A percentile compares a stretch with the other conserved stretches of the same genome.
These are phyloP conservation scores for bread wheat (Triticum aestivum) DNA, from an alignment of 176 grass and related monocot genomes.

Conservation along the genomic window IWGSC_CS_RefSeq_v2.1 NC_057799.1:162963388-162963887, in stretches of 20 bases:
- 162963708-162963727: neutral
- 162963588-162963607: neutral
- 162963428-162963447: neutral
- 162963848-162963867: neutral
- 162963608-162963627: neutral
- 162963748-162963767: neutral
- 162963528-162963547: neutral
- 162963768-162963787: neutral
- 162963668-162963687: neutral
- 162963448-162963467: neutral
- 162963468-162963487: neutral
- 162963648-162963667: neutral
- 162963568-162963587: neutral
- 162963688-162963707: neutral
- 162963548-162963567: slow-evolving; percentile 4
- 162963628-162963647: neutral
- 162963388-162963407: slow-evolving; percentile 1
- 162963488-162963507: neutral
- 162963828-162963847: neutral
- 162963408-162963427: neutral
- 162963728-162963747: neutral
- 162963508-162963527: neutral
- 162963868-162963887: slow-evolving; percentile 9
- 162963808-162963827: neutral
- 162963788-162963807: neutral